Evolutionary conservation across 2,329 filamentous ascomycete species (phyloP).

Genomic region (Diaporthe longicolla): DNA sequence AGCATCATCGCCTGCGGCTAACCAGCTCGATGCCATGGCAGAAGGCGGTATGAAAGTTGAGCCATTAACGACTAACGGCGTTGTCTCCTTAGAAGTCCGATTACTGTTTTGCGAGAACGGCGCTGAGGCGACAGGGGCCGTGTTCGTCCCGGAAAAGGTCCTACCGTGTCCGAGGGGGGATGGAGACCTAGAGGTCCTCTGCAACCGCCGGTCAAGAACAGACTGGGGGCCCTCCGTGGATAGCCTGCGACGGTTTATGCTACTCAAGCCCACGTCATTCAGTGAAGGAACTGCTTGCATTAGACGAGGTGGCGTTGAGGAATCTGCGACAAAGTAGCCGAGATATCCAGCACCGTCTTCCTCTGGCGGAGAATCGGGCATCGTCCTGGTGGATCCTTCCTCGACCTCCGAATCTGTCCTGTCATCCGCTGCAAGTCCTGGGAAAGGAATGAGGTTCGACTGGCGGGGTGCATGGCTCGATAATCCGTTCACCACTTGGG

Average conservation of each 20-base stretch:
- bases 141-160: slow-evolving; percentile 59
- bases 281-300: slow-evolving; percentile 60
- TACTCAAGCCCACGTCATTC: slow-evolving; percentile 61
- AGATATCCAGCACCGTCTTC: slow-evolving; percentile 60
- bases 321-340: slow-evolving; percentile 56
- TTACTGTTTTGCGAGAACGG: slow-evolving; percentile 55
- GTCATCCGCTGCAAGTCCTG: slow-evolving; percentile 71
- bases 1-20: slow-evolving; percentile 49
- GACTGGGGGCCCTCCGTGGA: slow-evolving; percentile 69
- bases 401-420: slow-evolving; percentile 61
- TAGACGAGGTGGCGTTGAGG: slow-evolving; percentile 46
- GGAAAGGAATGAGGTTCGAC: slow-evolving; percentile 65
- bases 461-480: slow-evolving; percentile 55
- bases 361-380: slow-evolving; percentile 62
- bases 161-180: slow-evolving; percentile 68
- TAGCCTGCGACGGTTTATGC: slow-evolving; percentile 59
- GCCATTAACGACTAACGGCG: slow-evolving; percentile 60
- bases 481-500: slow-evolving; percentile 55
- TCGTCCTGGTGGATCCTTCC: slow-evolving; percentile 56
- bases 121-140: slow-evolving; percentile 56
- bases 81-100: slow-evolving; percentile 50
- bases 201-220: slow-evolving; percentile 67
- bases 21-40: slow-evolving; percentile 48
- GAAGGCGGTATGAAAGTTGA: slow-evolving; percentile 52
- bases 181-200: slow-evolving; percentile 68